Conservation (phyloP, 768 basidiomycete genomes). For the Amanita jacksonii region DNA sequence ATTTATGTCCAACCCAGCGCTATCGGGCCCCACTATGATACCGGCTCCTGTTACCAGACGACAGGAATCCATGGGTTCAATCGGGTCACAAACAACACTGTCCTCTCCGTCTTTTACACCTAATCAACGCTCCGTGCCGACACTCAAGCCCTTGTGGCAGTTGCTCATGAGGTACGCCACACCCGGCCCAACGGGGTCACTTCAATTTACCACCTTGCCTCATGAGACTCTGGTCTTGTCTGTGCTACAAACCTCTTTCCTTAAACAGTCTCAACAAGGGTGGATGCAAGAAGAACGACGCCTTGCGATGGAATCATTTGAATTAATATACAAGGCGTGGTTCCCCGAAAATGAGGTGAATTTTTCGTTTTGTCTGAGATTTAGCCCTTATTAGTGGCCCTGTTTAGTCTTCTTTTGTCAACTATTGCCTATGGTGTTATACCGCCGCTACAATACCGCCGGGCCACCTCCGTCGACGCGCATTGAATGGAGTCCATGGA, state of each 20-base stretch:
- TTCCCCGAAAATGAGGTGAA: slow-evolving; percentile 44
- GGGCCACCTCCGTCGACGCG: slow-evolving; percentile 34
- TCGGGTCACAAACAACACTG: slow-evolving; percentile 32
- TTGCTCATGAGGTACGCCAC: slow-evolving; percentile 36
- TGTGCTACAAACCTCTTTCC: slow-evolving; percentile 47
- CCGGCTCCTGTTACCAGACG: slow-evolving; percentile 16
- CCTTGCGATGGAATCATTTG: slow-evolving; percentile 52
- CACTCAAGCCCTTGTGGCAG: slow-evolving; percentile 35
- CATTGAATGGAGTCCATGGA: slow-evolving; percentile 40
- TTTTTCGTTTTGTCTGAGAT: background rate
- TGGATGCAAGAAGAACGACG: slow-evolving; percentile 42
- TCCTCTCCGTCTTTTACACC: slow-evolving; percentile 21
- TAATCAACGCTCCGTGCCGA: slow-evolving; percentile 21
- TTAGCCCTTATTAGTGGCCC: background rate
- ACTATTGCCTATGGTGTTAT: slow-evolving; percentile 65
- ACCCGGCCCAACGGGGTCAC: slow-evolving; percentile 18
- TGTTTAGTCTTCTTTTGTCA: slow-evolving; percentile 34
- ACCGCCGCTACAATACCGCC: slow-evolving; percentile 41
- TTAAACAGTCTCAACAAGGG: slow-evolving; percentile 24
- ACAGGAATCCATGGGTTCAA: slow-evolving; percentile 27
- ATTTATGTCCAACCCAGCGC: slow-evolving; percentile 31
- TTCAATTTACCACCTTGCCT: slow-evolving; percentile 32
- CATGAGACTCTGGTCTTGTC: slow-evolving; percentile 52
- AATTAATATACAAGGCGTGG: slow-evolving; percentile 51
- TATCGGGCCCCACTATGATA: slow-evolving; percentile 10